A percentile compares a stretch with the other conserved stretches of the same genome.
phyloP scores from a whole-genome alignment of 192 early-diverging fungal species.

The Mortierella alpina region DNA sequence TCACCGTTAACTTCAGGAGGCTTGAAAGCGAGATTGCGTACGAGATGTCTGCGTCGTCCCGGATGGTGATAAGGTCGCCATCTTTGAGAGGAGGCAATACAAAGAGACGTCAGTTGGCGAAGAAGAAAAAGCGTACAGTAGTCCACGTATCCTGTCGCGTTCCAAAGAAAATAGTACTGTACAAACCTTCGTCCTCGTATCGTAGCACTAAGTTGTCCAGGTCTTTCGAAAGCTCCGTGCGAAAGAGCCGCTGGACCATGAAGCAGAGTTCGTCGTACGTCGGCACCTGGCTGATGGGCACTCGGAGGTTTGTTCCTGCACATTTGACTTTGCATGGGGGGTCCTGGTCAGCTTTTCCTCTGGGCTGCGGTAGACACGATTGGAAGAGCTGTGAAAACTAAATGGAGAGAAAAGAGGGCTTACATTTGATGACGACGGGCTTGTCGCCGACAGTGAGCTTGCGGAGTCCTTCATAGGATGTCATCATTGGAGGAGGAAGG shows the following conservation, averaged over 20 bases:
- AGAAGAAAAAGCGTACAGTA: neutral
- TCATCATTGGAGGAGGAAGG: constrained; percentile 14
- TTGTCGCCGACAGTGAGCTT: constrained; percentile 50
- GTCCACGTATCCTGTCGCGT: neutral
- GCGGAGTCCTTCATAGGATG: constrained; percentile 48
- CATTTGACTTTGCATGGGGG: constrained; percentile 47
- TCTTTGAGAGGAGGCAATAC: constrained; percentile 29
- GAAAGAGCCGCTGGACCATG: constrained; percentile 61
- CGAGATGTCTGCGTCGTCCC: constrained; percentile 63
- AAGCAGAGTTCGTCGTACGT: constrained; percentile 64
- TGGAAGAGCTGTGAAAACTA: neutral
- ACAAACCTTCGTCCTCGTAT: constrained; percentile 58
- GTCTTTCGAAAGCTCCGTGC: constrained; percentile 36
- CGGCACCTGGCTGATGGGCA: constrained; percentile 61
- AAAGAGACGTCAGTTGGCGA: neutral
- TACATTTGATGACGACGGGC: constrained; percentile 53
- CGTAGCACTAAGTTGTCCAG: constrained; percentile 57
- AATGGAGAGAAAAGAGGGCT: neutral
- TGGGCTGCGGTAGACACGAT: neutral
- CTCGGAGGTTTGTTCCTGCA: constrained; percentile 56
- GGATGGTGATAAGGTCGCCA: constrained; percentile 61
- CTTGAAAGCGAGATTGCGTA: constrained; percentile 59
- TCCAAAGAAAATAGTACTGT: neutral
- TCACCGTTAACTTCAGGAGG: constrained; percentile 59
- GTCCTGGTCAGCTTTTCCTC: neutral